Evolutionary conservation across 177 flowering plant species (phyloP), one percentile per base, ranked within the genome.

Genomic region (Vitis hybrid): DNA sequence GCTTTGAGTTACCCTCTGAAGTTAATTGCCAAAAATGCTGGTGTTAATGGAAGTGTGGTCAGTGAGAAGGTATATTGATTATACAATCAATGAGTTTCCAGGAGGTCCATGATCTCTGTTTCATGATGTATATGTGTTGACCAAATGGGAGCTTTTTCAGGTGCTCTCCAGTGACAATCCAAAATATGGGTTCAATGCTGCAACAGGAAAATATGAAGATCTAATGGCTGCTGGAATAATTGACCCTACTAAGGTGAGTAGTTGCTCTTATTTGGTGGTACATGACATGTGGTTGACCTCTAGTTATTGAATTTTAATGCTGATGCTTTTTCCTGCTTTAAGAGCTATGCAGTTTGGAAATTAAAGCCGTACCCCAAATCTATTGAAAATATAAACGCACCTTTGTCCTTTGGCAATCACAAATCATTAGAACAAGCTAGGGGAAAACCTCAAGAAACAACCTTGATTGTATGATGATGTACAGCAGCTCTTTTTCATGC

Each of bases 21-120:
- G 76, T 70, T 95, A 68, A 95, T 95, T 72, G 98, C 99, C 67
- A 95, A 93, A 81, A 94, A 94, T 82, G 98, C 99, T n/a, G 99
- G 99, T 77, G 98, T 88, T 13, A 94, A 91, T 79, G 99, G 99
- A 67, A 94, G 98, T 77, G 99, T 94, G 8, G 99, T 93, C 65
- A 87, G 89, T 79, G 99, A 93, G 82, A 94, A 94, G 96, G 98
- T 92, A 78, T 50, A 14, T 27, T 32, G 6, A 35, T 6, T 35
- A 5, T 35, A 5, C 8, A 35, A 4, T 35, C 6, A 35, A 35
- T 35, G 46, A 35, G 46, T 35, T 35, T 6, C 46, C 46, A 35
- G 6, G 46, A 35, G 1, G 6, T 35, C 46, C 46, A 6, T 35
- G 46, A 35, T 35, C 6, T 35, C 6, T 35, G 46, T 35, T 35